Percentiles rank a stretch among this genome's conserved stretches.
Evolutionary conservation across 176 grass and related monocot species (phyloP).

Genomic region (Carex littledalei): DNA sequence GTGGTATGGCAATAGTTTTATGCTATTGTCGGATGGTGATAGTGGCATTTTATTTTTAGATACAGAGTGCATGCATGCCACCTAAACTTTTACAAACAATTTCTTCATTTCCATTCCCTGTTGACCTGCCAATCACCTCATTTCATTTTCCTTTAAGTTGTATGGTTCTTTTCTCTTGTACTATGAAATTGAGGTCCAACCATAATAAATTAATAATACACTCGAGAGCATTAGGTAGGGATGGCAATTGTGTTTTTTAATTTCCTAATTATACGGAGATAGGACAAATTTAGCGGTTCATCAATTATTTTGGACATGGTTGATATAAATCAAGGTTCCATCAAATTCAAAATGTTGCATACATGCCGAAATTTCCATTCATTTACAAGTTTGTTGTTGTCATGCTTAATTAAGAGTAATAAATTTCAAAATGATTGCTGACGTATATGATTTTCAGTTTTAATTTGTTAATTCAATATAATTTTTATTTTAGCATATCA

Average conservation of each 20-base stretch:
- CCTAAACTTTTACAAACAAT: background rate
- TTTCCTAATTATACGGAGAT: background rate
- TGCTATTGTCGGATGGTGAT: conserved; percentile 13
- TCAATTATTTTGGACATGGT: background rate
- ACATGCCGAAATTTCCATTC: background rate
- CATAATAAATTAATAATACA: background rate
- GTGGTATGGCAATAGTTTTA: background rate
- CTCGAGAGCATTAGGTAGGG: background rate
- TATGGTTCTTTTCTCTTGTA: background rate
- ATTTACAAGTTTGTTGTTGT: background rate
- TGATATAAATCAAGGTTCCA: background rate
- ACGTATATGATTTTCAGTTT: too few relatives aligned
- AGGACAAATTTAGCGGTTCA: background rate
- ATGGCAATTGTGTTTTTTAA: background rate
- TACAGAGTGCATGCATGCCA: background rate
- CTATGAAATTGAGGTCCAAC: background rate
- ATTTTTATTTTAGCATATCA: too few relatives aligned
- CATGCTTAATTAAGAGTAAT: too few relatives aligned
- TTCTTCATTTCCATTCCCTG: background rate
- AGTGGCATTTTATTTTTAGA: conserved; percentile 12
- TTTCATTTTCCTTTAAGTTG: background rate
- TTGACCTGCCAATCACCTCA: background rate
- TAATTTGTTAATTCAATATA: too few relatives aligned
- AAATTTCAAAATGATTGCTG: too few relatives aligned
- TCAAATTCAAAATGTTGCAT: background rate